Percentiles rank a stretch among this genome's conserved stretches.
Conservation (phyloP, 768 basidiomycete genomes). For the Serendipita sp. region DNA sequence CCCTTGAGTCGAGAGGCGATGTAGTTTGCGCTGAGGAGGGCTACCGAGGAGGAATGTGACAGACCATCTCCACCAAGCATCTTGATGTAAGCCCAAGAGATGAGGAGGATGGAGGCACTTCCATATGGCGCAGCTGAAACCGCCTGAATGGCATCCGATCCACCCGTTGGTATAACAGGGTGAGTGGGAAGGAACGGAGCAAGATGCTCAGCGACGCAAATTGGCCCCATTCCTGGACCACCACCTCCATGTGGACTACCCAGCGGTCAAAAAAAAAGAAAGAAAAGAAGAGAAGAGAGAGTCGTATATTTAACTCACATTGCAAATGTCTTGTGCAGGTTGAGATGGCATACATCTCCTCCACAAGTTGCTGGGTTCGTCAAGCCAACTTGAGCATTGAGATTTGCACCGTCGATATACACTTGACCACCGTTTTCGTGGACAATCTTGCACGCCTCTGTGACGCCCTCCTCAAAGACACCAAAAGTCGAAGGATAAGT, state of each 20-base stretch:
- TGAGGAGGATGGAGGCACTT: constrained; percentile 84
- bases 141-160: constrained; percentile 61
- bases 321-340: constrained; percentile 94
- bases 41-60: constrained; percentile 66
- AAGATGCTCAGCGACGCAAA: constrained; percentile 86
- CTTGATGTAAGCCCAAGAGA: constrained; percentile 98
- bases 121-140: constrained; percentile 89
- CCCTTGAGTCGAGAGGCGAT: constrained; percentile 77
- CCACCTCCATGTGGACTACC: constrained; percentile 88
- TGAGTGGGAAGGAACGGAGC: constrained; percentile 89
- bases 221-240: constrained; percentile 92
- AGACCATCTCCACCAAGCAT: constrained; percentile 96
- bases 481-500: constrained; percentile 97
- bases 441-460: constrained; percentile 76
- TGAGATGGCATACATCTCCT: constrained; percentile 95
- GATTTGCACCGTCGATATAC: constrained; percentile 89
- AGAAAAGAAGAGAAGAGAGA: too few species aligned
- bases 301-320: constrained; percentile 37
- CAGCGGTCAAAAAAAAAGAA: not conserved
- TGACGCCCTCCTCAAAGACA: constrained; percentile 86
- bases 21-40: constrained; percentile 92
- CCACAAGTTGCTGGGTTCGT: constrained; percentile 91
- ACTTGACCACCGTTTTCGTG: constrained; percentile 95
- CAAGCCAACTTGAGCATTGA: constrained; percentile 85
- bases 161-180: constrained; percentile 50